phyloP scores from a whole-genome alignment of 441 rosid species.

The Monsonia emarginata region DNA sequence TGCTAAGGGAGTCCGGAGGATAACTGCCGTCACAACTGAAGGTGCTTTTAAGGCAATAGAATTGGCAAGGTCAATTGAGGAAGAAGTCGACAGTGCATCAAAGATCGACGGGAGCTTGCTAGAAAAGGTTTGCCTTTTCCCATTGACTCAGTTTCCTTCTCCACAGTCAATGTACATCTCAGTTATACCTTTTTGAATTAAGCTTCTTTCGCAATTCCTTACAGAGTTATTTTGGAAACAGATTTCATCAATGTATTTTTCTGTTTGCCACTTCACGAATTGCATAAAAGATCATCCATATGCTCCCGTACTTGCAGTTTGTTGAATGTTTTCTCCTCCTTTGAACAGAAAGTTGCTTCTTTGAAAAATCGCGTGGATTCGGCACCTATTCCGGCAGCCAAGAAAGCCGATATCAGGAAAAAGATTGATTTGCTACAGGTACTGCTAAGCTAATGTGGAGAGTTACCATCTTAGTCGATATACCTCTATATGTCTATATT shows the following conservation, averaged over 20 bases:
- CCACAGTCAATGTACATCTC: not conserved
- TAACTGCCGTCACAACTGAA: conserved; percentile 83
- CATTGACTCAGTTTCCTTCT: not conserved
- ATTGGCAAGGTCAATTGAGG: conserved; percentile 47
- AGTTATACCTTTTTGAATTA: not conserved
- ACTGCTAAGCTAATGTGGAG: not conserved
- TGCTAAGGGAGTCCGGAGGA: conserved; percentile 79
- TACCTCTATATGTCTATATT: not conserved
- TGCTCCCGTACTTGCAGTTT: too few species aligned
- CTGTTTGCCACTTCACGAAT: not conserved
- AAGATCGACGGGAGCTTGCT: conserved; percentile 50
- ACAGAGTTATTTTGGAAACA: not conserved
- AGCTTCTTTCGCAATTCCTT: not conserved
- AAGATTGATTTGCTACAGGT: conserved; percentile 76
- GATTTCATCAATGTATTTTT: not conserved
- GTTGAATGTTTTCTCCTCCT: not conserved
- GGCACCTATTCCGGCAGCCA: conserved; percentile 71
- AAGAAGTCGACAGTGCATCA: conserved; percentile 57
- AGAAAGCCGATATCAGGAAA: conserved; percentile 73
- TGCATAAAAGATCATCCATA: not conserved
- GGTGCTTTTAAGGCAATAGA: conserved; percentile 64
- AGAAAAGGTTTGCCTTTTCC: conserved; percentile 52
- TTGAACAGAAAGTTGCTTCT: conserved; percentile 63
- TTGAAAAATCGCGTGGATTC: conserved; percentile 66
- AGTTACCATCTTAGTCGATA: not conserved